Evolutionary conservation across 2,329 filamentous ascomycete species (phyloP), one percentile per base, ranked within the genome.

Genomic region (Rugonectria rugulosa): DNA sequence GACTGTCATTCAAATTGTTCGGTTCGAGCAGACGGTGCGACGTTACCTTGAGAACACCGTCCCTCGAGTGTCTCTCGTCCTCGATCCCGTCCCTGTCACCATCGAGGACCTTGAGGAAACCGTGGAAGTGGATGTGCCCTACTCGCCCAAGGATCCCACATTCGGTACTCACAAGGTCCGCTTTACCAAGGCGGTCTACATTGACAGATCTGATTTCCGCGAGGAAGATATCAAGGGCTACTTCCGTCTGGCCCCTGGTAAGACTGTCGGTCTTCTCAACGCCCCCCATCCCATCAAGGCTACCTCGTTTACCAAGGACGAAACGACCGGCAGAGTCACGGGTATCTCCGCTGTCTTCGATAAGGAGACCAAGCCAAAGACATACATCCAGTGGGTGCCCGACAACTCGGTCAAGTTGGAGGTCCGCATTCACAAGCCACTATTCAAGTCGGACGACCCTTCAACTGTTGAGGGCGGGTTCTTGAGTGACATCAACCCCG

Each of bases 401-500:
- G 85, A 87, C 32, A 88, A 85, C 2, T 83, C 88, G 1, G 81
- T 81, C 12, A 86, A 86, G 62, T 88, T 88, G 11, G 89, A 93
- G 73, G 90, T 87, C 36, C 89, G 93, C 56, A 81, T 95, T 42
- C 88, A 95, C 77, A 90, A 92, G 71, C 80, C 86, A 3, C 82
- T 98, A 1, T 97, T 97, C 84, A 92, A 92, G 73, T 91, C 88
- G 4, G 88, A 93, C 42, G 89, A 95, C 68, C 93, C 94, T 3
- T 87, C 88, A 32, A 84, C 87, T 10, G 87, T 88, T 3, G 87
- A 88, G 42, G 91, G 89, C 14, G 92, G 92, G 3, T 97, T 92
- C 76, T 77, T 96, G 47, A 87, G 88, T 49, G 90, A 97, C 65
- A 82, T 98, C 64, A 95, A 95, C 71, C 89, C 91, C 0, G 82